phyloP scores from a whole-genome alignment of 768 basidiomycete genomes.

The Leccinum variicolor region DNA sequence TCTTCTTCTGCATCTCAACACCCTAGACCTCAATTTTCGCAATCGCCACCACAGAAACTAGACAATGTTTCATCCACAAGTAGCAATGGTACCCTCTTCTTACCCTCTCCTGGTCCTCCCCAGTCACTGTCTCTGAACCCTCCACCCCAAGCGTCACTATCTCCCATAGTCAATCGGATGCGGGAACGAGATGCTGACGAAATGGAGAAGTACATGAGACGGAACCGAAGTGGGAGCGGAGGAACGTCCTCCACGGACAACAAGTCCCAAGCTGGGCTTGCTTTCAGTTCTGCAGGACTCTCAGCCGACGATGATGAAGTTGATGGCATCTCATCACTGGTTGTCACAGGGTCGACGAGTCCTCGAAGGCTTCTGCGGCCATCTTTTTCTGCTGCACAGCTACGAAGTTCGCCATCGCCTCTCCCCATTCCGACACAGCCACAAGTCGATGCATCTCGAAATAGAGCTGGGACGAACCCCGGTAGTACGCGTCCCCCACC shows the following conservation, averaged over 20 bases:
- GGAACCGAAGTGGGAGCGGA: constrained; percentile 80
- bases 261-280: constrained; percentile 54
- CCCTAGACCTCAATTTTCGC: constrained; percentile 34
- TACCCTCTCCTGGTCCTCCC: constrained; percentile 35
- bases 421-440: constrained; percentile 31
- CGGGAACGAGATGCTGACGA: constrained; percentile 83
- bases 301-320: constrained; percentile 57
- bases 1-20: constrained; percentile 65
- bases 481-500: constrained; percentile 42
- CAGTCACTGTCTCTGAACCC: constrained; percentile 36
- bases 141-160: constrained; percentile 48
- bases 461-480: constrained; percentile 68
- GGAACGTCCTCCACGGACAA: constrained; percentile 71
- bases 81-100: constrained; percentile 37
- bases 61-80: constrained; percentile 30
- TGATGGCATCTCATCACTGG: constrained; percentile 43
- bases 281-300: constrained; percentile 45
- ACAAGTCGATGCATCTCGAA: constrained; percentile 45
- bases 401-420: constrained; percentile 50
- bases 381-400: constrained; percentile 75
- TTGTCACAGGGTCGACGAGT: constrained; percentile 51
- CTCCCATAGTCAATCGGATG: constrained; percentile 78
- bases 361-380: constrained; percentile 62
- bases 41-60: constrained; percentile 40
- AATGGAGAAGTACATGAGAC: constrained; percentile 79